Base-by-base conservation (phyloP, 805 yeast genomes). In the Wickerhamiella brachini region DNA sequence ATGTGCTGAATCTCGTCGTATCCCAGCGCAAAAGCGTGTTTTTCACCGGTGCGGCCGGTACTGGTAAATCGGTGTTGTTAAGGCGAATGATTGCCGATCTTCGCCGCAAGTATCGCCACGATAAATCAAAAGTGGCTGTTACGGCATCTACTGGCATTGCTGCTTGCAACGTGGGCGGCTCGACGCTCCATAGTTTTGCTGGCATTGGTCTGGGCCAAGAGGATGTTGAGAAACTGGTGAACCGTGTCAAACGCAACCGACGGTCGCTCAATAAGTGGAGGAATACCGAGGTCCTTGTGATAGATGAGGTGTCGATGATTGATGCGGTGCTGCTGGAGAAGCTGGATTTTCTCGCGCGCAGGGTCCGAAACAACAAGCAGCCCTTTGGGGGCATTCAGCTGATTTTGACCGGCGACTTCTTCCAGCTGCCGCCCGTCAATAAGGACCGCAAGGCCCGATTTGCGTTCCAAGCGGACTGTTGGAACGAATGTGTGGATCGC, bases 71-170 rank as follows among this genome's bases (percentile, higher is more conserved):
- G 1, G 83, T 93, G 3, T 70, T 93, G n/a, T 68, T 93, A 48
- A 74, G 79, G 48, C 78, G 80, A 41, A 69, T 93, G 24, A 87
- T 93, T 20, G 62, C 68, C 18, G 71, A 73, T 24, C 66, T 87
- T 48, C 65, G 66, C 18, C 54, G 58, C 1, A 68, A 73, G 44
- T 72, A 77, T 62, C 70, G 73, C 1, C 51, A 57, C 12, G 69
- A 71, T 2, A 61, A 64, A 1, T 70, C 70, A 12, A 65, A 71
- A 0, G 85, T 93, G 3, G 95, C 94, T 0, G 80, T 90, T 5
- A 87, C 97, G 0, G 98, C 98, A 0, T 85, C 96, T 0, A 93
- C 98, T 0, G 98, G 98, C 1, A 70, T 93, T 54, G 98, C 98
- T 0, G 98, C 97, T 0, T 83, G 87, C 43, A 87, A 88, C 59